Evolutionary conservation across 2,329 filamentous ascomycete genomes (phyloP).

Genomic region (Calonectria leucothoes): DNA sequence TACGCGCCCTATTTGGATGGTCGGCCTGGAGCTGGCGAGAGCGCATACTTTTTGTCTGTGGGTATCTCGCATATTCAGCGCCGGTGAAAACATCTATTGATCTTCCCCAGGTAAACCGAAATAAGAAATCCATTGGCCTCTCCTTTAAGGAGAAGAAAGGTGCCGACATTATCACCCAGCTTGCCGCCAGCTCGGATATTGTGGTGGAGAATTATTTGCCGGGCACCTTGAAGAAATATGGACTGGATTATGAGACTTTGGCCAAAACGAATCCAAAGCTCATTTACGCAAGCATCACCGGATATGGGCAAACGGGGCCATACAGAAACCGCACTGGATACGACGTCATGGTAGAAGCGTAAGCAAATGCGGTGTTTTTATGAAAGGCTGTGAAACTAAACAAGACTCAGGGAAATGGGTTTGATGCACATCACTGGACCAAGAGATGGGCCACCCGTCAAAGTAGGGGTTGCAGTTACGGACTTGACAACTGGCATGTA

Average conservation of each 20-base stretch:
- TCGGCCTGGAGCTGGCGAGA: not conserved
- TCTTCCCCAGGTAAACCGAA: not conserved
- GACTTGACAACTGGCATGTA: not conserved
- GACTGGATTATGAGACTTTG: not conserved
- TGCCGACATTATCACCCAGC: not conserved
- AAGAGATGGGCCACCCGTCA: not conserved
- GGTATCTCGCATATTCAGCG: too few relatives aligned
- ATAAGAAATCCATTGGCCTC: not conserved
- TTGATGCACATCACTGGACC: not conserved
- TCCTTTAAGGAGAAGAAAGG: not conserved
- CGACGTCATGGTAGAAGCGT: conserved; percentile 3
- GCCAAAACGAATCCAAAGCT: not conserved
- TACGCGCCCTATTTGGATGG: conserved; percentile 68
- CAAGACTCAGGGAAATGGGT: not conserved
- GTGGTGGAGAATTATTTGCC: not conserved
- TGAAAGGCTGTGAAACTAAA: not conserved
- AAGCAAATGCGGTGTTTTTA: not conserved
- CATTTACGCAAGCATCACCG: not conserved
- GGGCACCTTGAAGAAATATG: not conserved
- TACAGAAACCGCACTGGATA: not conserved
- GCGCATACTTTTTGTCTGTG: not conserved
- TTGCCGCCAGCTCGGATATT: not conserved
- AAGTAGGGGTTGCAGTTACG: not conserved
- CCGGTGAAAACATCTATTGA: not conserved
- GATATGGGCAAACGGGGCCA: not conserved